Percentiles rank a stretch among this genome's conserved stretches.
These are phyloP conservation scores for Acarospora socialis DNA, from an alignment of 2,329 filamentous ascomycete species.

Conservation along the genomic window DNA sequence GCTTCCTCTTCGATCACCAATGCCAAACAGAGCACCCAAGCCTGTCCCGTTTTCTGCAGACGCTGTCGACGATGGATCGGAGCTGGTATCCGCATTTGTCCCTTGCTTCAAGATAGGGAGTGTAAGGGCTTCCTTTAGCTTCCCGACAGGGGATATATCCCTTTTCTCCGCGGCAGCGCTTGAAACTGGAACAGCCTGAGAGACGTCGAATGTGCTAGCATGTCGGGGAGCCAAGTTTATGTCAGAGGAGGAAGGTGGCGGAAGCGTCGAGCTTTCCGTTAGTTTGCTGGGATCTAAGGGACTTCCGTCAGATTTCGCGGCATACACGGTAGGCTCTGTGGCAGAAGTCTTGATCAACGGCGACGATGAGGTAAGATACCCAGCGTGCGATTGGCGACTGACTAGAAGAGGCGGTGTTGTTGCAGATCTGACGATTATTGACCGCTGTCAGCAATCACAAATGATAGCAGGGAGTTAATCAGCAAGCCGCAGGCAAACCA, in stretches of 20 bases:
- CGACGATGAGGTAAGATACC: constrained; percentile 55
- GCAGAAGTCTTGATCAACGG: constrained; percentile 48
- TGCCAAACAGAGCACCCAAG: constrained; percentile 30
- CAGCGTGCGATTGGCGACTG: constrained; percentile 50
- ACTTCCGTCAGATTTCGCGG: constrained; percentile 19
- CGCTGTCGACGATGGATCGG: constrained; percentile 30
- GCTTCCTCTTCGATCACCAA: constrained; percentile 23
- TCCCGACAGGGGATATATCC: constrained; percentile 53
- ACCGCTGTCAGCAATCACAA: too few relatives aligned
- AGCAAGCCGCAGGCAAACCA: neutral
- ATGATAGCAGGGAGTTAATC: too few relatives aligned
- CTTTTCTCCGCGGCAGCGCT: neutral
- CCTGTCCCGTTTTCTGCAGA: constrained; percentile 29
- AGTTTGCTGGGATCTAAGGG: constrained; percentile 11
- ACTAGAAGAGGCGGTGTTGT: constrained; percentile 32
- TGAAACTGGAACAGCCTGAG: constrained; percentile 12
- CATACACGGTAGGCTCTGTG: constrained; percentile 26
- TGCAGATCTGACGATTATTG: too few relatives aligned
- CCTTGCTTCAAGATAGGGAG: constrained; percentile 35
- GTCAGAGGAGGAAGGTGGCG: constrained; percentile 16
- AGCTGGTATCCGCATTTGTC: constrained; percentile 32
- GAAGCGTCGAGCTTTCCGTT: too few relatives aligned
- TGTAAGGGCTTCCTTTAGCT: constrained; percentile 57
- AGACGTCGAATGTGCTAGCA: constrained; percentile 22
- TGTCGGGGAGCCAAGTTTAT: constrained; percentile 19